Evolutionary conservation across 768 basidiomycete genomes (phyloP), one percentile per base, ranked within the genome.

Genomic region (Amanita molliuscula): DNA sequence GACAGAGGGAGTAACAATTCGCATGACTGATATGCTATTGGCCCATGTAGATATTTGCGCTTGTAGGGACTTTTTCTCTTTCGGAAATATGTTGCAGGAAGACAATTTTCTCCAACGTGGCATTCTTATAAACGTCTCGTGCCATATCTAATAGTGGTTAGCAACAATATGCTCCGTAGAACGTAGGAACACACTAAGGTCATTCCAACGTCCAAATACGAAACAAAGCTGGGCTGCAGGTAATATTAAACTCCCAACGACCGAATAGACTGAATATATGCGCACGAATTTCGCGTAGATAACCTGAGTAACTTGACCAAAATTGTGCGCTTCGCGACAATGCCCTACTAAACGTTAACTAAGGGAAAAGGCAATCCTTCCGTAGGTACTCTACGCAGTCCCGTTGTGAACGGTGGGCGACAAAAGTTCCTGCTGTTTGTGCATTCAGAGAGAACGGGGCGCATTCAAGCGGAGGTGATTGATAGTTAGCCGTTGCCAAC

Each of bases 291-390:
- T 88, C 85, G 38, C 86, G 77, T 45, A 89, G 70, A 64, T 89
- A 88, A 0, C 87, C 87, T 2, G 87, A 89, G 62, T 88, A 88
- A 50, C 84, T 87, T 3, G 87, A 87, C 87, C 87, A 89, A 58
- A 81, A 83, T 58, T 89, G 87, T 6, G 86, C 78, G 59, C 87
- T 88, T 44, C 85, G 71, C 13, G 85, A 79, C 8, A 89, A 64
- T 10, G 87, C 83, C 49, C 86, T 88, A 37, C 16, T 8, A 37
- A 28, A 47, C 3, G 23, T 29, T 28, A 34, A 50, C 16, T 47
- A 13, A 16, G 47, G 25, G 10, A 13, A 36, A 51, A 23, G 20
- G 11, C 38, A 6, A n/a, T 35, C 20, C n/a, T 6, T 26, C 13
- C 13, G 40, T 37, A 48, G 58, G 51, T 49, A 69, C 67, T 67